Percentiles rank a stretch among this genome's conserved stretches.
These are phyloP conservation scores for Tephrocybe sp. DNA, from an alignment of 768 basidiomycete genomes.

Conservation along the genomic window DNA sequence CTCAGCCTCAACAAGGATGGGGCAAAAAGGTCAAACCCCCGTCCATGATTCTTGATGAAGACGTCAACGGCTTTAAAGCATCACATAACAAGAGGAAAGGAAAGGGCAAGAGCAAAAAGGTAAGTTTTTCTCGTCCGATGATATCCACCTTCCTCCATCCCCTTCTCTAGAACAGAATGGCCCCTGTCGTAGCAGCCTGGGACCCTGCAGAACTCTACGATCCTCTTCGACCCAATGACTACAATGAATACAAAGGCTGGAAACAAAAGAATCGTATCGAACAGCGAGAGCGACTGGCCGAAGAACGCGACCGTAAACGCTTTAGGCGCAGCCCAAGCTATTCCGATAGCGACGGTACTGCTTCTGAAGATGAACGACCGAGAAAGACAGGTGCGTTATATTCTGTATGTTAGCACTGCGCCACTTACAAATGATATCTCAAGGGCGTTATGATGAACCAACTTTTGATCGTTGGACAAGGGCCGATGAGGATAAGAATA, in stretches of 20 bases:
- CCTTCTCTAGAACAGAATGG: constrained; percentile 54
- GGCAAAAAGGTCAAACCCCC: constrained; percentile 89
- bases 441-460: constrained; percentile 51
- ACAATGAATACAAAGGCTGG: constrained; percentile 84
- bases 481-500: constrained; percentile 41
- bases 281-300: constrained; percentile 60
- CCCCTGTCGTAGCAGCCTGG: constrained; percentile 55
- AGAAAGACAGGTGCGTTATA: constrained; percentile 58
- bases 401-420: neutral
- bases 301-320: constrained; percentile 61
- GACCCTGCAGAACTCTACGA: constrained; percentile 82
- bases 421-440: constrained; percentile 7
- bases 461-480: constrained; percentile 51
- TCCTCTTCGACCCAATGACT: constrained; percentile 81
- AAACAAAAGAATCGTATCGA: constrained; percentile 75
- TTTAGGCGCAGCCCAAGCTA: constrained; percentile 54
- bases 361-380: constrained; percentile 65
- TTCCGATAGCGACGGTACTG: constrained; percentile 63
- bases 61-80: constrained; percentile 78
- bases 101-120: constrained; percentile 63
- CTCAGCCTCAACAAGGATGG: constrained; percentile 68
- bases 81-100: constrained; percentile 55
- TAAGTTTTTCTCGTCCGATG: constrained; percentile 20
- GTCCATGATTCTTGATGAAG: constrained; percentile 87
- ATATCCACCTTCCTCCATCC: neutral